These are phyloP conservation scores for Colletotrichum siamense DNA, from an alignment of 2,329 filamentous ascomycete species.

Conservation along the genomic window DNA sequence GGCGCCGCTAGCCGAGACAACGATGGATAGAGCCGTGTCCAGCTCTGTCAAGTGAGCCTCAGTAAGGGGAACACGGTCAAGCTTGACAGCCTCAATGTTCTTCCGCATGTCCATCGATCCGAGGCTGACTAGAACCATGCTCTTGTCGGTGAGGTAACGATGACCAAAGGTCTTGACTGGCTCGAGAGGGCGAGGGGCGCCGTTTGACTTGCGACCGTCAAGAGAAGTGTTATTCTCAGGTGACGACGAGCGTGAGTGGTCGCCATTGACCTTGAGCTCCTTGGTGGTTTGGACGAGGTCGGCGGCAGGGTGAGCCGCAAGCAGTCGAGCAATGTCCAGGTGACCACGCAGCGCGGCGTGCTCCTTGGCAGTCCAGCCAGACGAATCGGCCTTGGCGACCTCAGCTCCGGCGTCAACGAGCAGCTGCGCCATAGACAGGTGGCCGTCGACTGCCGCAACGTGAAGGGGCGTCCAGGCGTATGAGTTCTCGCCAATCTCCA, in stretches of 20 bases:
- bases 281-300: conserved; percentile 21
- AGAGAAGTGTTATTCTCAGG: conserved; percentile 57
- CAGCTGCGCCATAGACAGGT: conserved; percentile 75
- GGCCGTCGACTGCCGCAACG: conserved; percentile 89
- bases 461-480: conserved; percentile 97
- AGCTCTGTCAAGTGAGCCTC: conserved; percentile 92
- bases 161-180: conserved; percentile 96
- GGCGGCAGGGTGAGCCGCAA: conserved; percentile 58
- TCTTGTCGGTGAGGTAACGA: conserved; percentile 87
- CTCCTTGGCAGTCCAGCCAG: conserved; percentile 93
- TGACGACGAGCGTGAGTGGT: conserved; percentile 14
- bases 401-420: conserved; percentile 82
- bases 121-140: conserved; percentile 89
- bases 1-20: conserved; percentile 86
- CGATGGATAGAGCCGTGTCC: conserved; percentile 90
- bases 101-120: conserved; percentile 96
- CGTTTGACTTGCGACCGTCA: conserved; percentile 62
- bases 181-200: conserved; percentile 64
- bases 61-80: conserved; percentile 86
- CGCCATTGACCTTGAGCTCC: conserved; percentile 31
- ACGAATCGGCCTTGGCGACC: conserved; percentile 76
- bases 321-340: conserved; percentile 75
- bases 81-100: conserved; percentile 76
- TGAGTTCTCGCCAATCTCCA: conserved; percentile 80
- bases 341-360: conserved; percentile 92